Evolutionary conservation across 371 early-diverging fungal genomes (phyloP).

Genomic region (Mucor lusitanicus): DNA sequence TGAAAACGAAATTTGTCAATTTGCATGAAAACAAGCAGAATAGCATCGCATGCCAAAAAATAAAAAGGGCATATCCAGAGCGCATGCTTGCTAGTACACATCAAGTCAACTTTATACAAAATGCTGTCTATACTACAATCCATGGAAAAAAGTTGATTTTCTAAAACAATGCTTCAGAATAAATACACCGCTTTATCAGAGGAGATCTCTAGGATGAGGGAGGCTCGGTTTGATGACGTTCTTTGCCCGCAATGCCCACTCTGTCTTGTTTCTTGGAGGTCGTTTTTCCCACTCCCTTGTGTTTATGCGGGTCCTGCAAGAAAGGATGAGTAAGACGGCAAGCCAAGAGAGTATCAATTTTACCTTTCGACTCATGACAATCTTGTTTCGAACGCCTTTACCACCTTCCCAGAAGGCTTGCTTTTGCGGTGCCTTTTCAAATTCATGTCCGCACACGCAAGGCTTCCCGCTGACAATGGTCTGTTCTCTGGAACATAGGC

Average conservation of each 20-base stretch:
- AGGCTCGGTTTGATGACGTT: slow-evolving; percentile 14
- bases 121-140: too few species aligned
- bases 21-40: neutral
- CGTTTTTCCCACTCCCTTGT: slow-evolving; percentile 51
- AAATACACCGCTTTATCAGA: neutral
- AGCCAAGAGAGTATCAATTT: too few species aligned
- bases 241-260: slow-evolving; percentile 49
- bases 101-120: neutral
- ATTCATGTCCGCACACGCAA: slow-evolving; percentile 76
- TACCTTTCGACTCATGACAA: slow-evolving; percentile 84
- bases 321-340: neutral
- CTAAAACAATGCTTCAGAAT: neutral
- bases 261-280: slow-evolving; percentile 59
- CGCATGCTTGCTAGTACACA: neutral
- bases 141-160: neutral
- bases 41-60: neutral
- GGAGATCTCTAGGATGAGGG: neutral
- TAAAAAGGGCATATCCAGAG: neutral
- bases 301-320: slow-evolving; percentile 48
- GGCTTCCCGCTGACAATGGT: slow-evolving; percentile 41
- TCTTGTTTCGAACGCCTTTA: slow-evolving; percentile 83
- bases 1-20: neutral
- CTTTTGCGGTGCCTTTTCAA: slow-evolving; percentile 40
- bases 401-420: slow-evolving; percentile 97
- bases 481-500: slow-evolving; percentile 90